Percentiles rank a stretch among this genome's conserved stretches.
phyloP scores from a whole-genome alignment of 345 rosid genomes.

The Triadica sebifera region DNA sequence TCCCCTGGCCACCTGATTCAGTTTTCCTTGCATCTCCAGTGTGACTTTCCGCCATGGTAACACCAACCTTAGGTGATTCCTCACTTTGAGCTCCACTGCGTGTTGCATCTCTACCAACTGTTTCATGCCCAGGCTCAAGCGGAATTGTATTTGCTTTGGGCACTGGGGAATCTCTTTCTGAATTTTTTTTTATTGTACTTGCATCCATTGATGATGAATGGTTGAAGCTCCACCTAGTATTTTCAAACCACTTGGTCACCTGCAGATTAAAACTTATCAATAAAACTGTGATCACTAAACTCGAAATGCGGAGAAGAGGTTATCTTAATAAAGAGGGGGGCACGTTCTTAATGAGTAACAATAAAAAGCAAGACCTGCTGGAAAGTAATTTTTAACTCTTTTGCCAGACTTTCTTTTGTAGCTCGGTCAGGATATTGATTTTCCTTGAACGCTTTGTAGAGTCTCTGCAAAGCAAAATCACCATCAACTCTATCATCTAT shows the following conservation, averaged over 20 bases:
- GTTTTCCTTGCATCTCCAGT: conserved; percentile 5
- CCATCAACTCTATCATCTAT: conserved; percentile 2
- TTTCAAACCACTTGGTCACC: conserved; percentile 83
- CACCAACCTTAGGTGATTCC: conserved; percentile 14
- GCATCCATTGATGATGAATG: conserved; percentile 35
- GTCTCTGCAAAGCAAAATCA: conserved; percentile 45
- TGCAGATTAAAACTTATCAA: conserved; percentile 21
- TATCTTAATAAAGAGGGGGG: not conserved
- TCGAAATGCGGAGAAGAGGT: not conserved
- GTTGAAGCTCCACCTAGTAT: conserved; percentile 69
- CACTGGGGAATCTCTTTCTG: conserved; percentile 23
- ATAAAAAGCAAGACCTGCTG: conserved; percentile 50
- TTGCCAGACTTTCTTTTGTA: conserved; percentile 54
- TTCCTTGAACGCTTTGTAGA: conserved; percentile 50
- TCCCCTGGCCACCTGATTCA: not conserved
- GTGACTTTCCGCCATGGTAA: not conserved
- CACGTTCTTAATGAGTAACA: not conserved
- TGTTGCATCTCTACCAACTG: not conserved
- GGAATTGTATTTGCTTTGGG: conserved; percentile 11
- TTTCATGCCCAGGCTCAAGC: not conserved
- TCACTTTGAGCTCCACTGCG: conserved; percentile 12
- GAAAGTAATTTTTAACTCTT: conserved; percentile 57
- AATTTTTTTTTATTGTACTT: conserved; percentile 14
- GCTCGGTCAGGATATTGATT: conserved; percentile 70
- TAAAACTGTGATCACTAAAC: not conserved